Conservation (phyloP, 768 basidiomycete species). For the Ephemerocybe angulata region DNA sequence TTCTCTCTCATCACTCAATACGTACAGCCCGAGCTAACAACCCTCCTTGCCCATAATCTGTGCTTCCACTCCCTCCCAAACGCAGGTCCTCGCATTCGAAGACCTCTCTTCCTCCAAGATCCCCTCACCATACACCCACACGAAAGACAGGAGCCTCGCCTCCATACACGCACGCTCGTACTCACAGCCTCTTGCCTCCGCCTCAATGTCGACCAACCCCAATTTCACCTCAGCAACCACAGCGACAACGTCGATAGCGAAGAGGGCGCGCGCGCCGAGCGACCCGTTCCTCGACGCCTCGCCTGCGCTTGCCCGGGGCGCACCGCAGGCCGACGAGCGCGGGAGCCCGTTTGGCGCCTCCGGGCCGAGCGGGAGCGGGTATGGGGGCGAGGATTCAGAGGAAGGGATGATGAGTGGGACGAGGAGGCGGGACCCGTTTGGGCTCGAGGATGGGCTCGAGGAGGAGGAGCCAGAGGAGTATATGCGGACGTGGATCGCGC, state of each 20-base stretch:
- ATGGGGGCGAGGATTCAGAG: too few relatives aligned
- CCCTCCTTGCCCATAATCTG: constrained; percentile 16
- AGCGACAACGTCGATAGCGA: constrained; percentile 39
- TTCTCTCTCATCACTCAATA: too few relatives aligned
- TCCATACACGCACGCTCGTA: constrained; percentile 51
- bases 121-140: constrained; percentile 28
- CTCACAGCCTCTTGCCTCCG: constrained; percentile 57
- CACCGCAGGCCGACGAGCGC: constrained; percentile 51
- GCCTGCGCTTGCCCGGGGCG: constrained; percentile 50
- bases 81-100: constrained; percentile 62
- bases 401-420: too few relatives aligned
- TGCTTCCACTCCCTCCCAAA: constrained; percentile 10
- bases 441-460: constrained; percentile 25
- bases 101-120: constrained; percentile 48
- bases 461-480: constrained; percentile 43
- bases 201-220: too few relatives aligned
- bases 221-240: constrained; percentile 38
- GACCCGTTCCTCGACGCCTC: constrained; percentile 81
- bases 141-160: constrained; percentile 35
- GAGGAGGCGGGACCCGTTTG: too few relatives aligned
- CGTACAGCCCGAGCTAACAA: too few relatives aligned
- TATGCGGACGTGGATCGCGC: constrained; percentile 77
- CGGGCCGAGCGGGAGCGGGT: constrained; percentile 11
- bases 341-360: too few relatives aligned
- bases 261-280: constrained; percentile 66